Conservation (phyloP, 169 alveolate species). For the Cryptosporidium xiaoi region DNA sequence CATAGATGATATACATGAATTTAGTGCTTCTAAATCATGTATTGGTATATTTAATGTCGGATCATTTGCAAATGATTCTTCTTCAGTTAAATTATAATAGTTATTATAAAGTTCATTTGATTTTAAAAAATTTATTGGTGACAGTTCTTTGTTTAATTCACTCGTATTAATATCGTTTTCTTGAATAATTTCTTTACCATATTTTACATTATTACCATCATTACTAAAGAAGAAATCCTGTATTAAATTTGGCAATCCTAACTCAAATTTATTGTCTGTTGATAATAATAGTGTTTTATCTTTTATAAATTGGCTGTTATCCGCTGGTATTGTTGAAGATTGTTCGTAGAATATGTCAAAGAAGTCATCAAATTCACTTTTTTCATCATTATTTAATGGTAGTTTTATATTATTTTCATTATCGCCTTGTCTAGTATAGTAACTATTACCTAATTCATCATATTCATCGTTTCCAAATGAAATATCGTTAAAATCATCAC, state of each 20-base stretch:
- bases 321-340: conserved; percentile 35
- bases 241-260: conserved; percentile 42
- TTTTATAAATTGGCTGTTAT: conserved; percentile 47
- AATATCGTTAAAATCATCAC: conserved; percentile 45
- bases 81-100: conserved; percentile 27
- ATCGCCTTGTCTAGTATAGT: neutral
- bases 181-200: neutral
- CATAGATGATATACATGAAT: conserved; percentile 73
- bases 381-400: neutral
- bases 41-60: conserved; percentile 67
- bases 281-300: conserved; percentile 5
- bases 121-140: conserved; percentile 26
- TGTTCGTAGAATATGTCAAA: conserved; percentile 70
- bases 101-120: neutral
- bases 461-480: conserved; percentile 10
- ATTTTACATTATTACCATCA: neutral
- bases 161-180: neutral
- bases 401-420: neutral
- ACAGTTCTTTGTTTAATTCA: conserved; percentile 6
- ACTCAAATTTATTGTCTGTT: conserved; percentile 26
- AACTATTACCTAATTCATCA: conserved; percentile 3
- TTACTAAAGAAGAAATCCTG: conserved; percentile 50
- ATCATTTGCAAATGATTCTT: conserved; percentile 54
- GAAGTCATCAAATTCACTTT: conserved; percentile 64
- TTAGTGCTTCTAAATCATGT: conserved; percentile 72